Base-by-base conservation (phyloP, 163 green algal genomes). In the Coccomyxa subellipsoidea region DNA sequence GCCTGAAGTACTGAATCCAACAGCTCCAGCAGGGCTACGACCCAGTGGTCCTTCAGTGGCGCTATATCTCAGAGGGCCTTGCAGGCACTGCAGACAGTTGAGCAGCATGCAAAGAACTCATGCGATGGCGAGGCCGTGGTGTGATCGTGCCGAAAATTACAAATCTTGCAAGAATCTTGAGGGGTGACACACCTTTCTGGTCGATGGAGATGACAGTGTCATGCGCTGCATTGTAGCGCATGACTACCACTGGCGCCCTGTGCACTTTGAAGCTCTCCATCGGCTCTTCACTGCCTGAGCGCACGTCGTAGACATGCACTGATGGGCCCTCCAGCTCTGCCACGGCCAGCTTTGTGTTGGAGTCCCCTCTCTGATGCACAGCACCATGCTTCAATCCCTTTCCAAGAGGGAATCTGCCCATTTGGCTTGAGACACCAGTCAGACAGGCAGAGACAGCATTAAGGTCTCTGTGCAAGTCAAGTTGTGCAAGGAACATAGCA, bases 261-360 rank as follows among this genome's bases (percentile, higher is more conserved):
- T 98, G 94, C 8, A 96, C 59, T 31, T 40, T 81, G 34, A 87
- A 73, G 35, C 23, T 86, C 23, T 89, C 78, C 10, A 93, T 25
- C 4, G 90, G 80, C 8, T 94, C 88, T 27, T 92, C 91, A 76
- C 54, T 91, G 79, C 92, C 90, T 34, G 81, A 90, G 31, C 90
- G 73, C 7, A 93, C 87, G 82, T 98, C 94, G 77, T 93, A 98
- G 0, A 98, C 81, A 80, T 95, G 85, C 15, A 99, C 90, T 29
- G 81, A 54, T 9, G 86, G 80, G 23, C 47, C 90, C 84, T 95
- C 90, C 73, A 89, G 85, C 82, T 99, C 96, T 3, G 87, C 91
- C 59, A 99, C 90, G 7, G 94, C 96, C 69, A 99, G 88, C 77
- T 90, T 89, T 1, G 90, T 86, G 34, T 92, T 81, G 1, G 92